These are phyloP conservation scores for Aristolochia californica DNA, from an alignment of 164 flowering plant species.

Conservation along the genomic window DNA sequence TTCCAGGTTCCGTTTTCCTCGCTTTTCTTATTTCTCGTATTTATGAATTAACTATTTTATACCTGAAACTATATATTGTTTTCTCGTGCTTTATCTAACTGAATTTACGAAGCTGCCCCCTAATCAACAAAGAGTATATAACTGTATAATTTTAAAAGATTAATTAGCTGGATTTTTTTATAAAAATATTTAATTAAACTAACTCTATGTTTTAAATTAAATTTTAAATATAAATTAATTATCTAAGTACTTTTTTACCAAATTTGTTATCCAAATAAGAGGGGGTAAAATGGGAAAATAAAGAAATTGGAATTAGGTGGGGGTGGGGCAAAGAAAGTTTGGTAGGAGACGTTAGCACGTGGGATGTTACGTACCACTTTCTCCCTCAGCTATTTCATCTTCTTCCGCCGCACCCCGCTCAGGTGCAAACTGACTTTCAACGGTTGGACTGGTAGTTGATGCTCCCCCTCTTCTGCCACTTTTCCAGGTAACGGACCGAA, in stretches of 20 bases:
- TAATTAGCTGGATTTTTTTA: too few relatives aligned
- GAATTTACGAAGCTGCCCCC: too few relatives aligned
- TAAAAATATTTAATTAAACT: too few relatives aligned
- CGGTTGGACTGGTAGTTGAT: constrained; percentile 2
- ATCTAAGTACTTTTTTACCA: background rate
- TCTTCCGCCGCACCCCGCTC: background rate
- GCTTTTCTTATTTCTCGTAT: too few relatives aligned
- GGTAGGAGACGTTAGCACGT: background rate
- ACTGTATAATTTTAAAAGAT: too few relatives aligned
- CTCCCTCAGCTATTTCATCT: background rate
- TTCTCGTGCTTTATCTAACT: too few relatives aligned
- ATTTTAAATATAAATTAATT: background rate
- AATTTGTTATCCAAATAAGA: background rate
- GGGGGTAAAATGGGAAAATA: background rate
- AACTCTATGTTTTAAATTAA: background rate
- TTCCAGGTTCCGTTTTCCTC: too few relatives aligned
- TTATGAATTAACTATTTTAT: too few relatives aligned
- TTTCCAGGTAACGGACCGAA: too few relatives aligned
- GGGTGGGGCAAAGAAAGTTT: background rate
- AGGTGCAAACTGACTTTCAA: background rate
- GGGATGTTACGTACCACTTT: background rate
- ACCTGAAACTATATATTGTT: too few relatives aligned
- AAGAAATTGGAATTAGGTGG: constrained; percentile 1
- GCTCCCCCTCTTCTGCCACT: too few relatives aligned
- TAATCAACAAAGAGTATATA: too few relatives aligned